Evolutionary conservation across 176 grass and related monocot species (phyloP), one percentile per base, ranked within the genome.

Genomic region (Miscanthus lutarioriparius): DNA sequence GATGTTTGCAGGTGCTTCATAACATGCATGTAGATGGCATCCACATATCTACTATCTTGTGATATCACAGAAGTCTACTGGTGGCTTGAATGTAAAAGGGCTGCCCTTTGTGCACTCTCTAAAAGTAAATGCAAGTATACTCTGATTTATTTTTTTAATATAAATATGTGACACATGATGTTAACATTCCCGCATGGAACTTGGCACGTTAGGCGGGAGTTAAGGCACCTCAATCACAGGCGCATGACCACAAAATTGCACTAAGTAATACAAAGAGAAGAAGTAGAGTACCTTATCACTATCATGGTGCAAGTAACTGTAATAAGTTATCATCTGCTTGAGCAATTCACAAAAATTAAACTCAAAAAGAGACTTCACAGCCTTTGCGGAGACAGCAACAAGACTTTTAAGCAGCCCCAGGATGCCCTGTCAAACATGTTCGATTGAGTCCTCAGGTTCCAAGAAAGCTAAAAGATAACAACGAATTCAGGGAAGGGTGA

Each of bases 311-410:
- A 44, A 76, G 62, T 4, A 43, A 38, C 66, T 86, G 64, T 83
- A 91, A 37, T 51, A 56, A 23, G 78, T 83, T 65, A 89, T 63
- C 72, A 89, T 89, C 62, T 81, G 25, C 68, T 68, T 85, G 36
- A 94, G 68, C 53, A 84, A 64, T 32, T 77, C 66, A 59, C 77
- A 84, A 66, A 91, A 74, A 58, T 83, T 83, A 30, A 85, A 74
- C 63, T 91, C 84, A 8, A 91, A 87, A 72, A 94, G 89, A 40
- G 64, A 87, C 49, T 72, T 82, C 9, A 89, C 87, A 6, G 78
- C 92, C 75, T 89, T 73, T 32, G 30, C 43, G 8, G 92, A 94
- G n/a, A 62, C 43, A 33, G 84, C 30, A 4, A 85, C 69, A 79
- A 94, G 68, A 36, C 63, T 30, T n/a, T 22, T 84, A 73, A 94